These are phyloP conservation scores for Porphyrellus cyaneotinctus DNA, from an alignment of 768 basidiomycete genomes.

Conservation along the genomic window DNA sequence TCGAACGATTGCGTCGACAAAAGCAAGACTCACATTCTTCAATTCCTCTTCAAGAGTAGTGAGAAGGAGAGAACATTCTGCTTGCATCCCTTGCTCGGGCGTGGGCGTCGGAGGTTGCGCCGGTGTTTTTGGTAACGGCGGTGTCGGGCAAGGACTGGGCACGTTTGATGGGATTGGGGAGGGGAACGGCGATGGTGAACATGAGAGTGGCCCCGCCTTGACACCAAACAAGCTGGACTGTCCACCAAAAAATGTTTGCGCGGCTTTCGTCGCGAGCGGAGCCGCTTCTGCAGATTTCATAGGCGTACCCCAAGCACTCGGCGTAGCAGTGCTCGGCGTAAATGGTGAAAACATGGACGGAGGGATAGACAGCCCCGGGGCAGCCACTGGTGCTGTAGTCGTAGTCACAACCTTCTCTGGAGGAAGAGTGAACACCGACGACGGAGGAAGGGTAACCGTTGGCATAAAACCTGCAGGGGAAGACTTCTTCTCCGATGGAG, in stretches of 20 bases:
- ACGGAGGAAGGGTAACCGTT: conserved; percentile 1
- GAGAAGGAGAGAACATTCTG: conserved; percentile 54
- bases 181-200: conserved; percentile 1
- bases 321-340: conserved; percentile 1
- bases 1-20: not conserved
- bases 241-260: conserved; percentile 9
- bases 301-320: conserved; percentile 5
- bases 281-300: conserved; percentile 2
- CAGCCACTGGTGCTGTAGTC: conserved; percentile 4
- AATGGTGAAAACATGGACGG: conserved; percentile 13
- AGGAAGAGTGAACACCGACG: not conserved
- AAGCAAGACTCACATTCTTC: conserved; percentile 45
- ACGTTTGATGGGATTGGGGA: not conserved
- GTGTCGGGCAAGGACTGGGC: conserved; percentile 3
- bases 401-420: not conserved
- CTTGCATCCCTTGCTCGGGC: conserved; percentile 62
- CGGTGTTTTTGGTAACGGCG: not conserved
- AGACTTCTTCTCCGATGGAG: conserved; percentile 12
- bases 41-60: conserved; percentile 48
- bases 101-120: conserved; percentile 7
- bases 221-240: conserved; percentile 10
- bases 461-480: conserved; percentile 4
- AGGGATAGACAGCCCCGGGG: conserved; percentile 3
- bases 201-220: not conserved
- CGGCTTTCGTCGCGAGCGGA: not conserved